phyloP scores from a whole-genome alignment of 805 yeast genomes.

The Suhomyces vadensis region DNA sequence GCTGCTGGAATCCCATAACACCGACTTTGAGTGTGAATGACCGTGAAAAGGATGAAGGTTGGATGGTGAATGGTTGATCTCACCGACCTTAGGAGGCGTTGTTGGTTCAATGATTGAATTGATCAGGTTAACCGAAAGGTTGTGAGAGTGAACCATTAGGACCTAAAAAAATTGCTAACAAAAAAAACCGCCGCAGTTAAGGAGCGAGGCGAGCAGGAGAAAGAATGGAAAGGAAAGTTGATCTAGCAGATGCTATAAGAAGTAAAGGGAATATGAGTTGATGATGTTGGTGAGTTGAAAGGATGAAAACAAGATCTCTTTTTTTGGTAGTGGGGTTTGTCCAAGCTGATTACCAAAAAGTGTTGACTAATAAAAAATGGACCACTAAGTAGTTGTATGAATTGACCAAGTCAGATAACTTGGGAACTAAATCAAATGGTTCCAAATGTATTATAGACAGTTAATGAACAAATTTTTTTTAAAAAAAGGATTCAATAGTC shows the following conservation, averaged over 20 bases:
- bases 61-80: background rate
- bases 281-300: too few relatives aligned
- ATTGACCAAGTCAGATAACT: background rate
- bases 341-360: background rate
- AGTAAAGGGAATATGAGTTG: background rate
- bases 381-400: background rate
- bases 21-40: constrained; percentile 18
- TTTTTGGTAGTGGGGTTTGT: background rate
- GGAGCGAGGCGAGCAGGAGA: constrained; percentile 1
- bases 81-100: constrained; percentile 43
- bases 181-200: constrained; percentile 1
- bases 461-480: background rate
- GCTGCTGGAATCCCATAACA: constrained; percentile 31
- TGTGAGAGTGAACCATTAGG: constrained; percentile 27
- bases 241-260: background rate
- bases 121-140: constrained; percentile 44
- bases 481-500: constrained; percentile 1
- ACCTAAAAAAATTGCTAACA: constrained; percentile 1
- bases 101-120: constrained; percentile 51
- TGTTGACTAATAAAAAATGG: background rate
- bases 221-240: background rate
- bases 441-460: background rate
- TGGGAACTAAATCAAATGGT: background rate
- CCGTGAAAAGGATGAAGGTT: background rate
- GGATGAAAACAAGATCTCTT: too few relatives aligned